Evolutionary conservation across 495 filamentous ascomycete species (phyloP).

Genomic region (Darksidea phi): DNA sequence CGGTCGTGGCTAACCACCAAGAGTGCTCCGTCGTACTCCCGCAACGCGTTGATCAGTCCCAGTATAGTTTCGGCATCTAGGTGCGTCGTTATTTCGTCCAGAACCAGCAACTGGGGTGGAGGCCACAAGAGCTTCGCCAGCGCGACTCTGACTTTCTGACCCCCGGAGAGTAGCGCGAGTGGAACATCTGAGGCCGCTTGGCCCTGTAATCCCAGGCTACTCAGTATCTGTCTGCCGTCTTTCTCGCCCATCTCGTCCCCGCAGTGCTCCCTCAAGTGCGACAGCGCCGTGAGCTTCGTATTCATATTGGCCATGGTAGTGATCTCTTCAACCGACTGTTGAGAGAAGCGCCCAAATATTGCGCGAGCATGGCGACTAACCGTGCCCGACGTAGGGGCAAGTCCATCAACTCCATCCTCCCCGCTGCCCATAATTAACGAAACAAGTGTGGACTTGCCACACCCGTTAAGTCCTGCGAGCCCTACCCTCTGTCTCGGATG

Average conservation of each 20-base stretch:
- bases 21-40: conserved; percentile 66
- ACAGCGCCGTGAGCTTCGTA: conserved; percentile 59
- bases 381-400: conserved; percentile 52
- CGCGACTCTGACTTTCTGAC: conserved; percentile 74
- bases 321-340: conserved; percentile 69
- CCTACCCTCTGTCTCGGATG: conserved; percentile 69
- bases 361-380: conserved; percentile 63
- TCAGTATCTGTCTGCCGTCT: conserved; percentile 60
- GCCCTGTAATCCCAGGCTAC: conserved; percentile 64
- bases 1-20: conserved; percentile 75
- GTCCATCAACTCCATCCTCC: conserved; percentile 39
- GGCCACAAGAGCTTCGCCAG: conserved; percentile 66
- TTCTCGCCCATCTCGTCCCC: conserved; percentile 58
- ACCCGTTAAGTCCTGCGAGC: conserved; percentile 71
- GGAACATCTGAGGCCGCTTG: conserved; percentile 68
- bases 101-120: conserved; percentile 68
- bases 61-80: conserved; percentile 74
- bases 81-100: conserved; percentile 83
- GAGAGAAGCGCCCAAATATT: conserved; percentile 71
- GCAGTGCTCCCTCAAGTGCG: conserved; percentile 53
- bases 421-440: conserved; percentile 52
- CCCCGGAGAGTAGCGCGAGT: conserved; percentile 65
- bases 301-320: conserved; percentile 50
- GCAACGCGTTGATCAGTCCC: conserved; percentile 64
- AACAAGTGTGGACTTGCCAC: conserved; percentile 71